These are phyloP conservation scores for Francoa sonchifolia DNA, from an alignment of 441 rosid genomes.

Conservation along the genomic window DNA sequence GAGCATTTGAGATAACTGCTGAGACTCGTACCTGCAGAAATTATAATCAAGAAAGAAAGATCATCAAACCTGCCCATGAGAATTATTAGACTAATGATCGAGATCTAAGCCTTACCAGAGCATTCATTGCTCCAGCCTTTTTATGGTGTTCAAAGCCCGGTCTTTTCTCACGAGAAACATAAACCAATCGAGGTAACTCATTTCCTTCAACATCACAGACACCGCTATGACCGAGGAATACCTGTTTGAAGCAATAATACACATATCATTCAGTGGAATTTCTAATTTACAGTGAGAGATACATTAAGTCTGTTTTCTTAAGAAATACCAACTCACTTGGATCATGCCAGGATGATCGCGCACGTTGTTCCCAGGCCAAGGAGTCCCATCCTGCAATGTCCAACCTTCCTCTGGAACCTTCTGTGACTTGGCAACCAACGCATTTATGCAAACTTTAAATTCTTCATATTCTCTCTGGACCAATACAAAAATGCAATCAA, in stretches of 20 bases:
- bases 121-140: conserved; percentile 97
- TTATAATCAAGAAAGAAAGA: conserved; percentile 6
- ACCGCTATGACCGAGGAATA: conserved; percentile 79
- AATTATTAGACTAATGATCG: too few relatives aligned
- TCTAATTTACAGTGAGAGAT: neutral
- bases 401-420: conserved; percentile 99
- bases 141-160: conserved; percentile 94
- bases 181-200: conserved; percentile 72
- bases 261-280: neutral
- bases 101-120: conserved; percentile 78
- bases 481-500: conserved; percentile 5
- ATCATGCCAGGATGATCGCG: conserved; percentile 99
- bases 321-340: conserved; percentile 40
- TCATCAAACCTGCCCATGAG: too few relatives aligned
- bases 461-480: conserved; percentile 92
- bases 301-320: neutral
- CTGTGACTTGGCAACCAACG: conserved; percentile 73
- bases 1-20: conserved; percentile 79
- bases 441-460: conserved; percentile 72
- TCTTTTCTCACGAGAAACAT: conserved; percentile 95
- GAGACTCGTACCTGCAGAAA: conserved; percentile 58
- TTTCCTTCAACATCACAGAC: conserved; percentile 76
- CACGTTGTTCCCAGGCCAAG: conserved; percentile 90
- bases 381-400: conserved; percentile 99
- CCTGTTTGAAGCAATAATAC: too few relatives aligned